phyloP scores from a whole-genome alignment of 2,329 filamentous ascomycete species.

The Colletotrichum lini region DNA sequence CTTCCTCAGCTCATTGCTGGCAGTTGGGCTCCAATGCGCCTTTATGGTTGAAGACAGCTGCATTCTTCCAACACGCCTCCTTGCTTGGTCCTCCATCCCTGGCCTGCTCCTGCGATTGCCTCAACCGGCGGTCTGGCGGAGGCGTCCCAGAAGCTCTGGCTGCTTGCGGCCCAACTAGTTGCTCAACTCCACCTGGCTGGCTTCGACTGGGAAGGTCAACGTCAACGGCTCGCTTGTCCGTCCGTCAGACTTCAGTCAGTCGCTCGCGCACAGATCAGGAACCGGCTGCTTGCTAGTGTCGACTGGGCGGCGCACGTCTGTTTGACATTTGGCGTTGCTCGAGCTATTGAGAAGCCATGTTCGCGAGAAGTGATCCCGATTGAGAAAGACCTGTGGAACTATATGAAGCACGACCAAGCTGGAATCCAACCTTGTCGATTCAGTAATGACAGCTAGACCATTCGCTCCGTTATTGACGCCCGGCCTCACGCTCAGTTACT shows the following conservation, averaged over 20 bases:
- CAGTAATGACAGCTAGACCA: constrained; percentile 17
- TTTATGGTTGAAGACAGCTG: constrained; percentile 2
- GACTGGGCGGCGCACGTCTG: constrained; percentile 33
- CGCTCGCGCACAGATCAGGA: constrained; percentile 35
- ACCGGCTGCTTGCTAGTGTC: constrained; percentile 18
- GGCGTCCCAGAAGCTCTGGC: constrained; percentile 2
- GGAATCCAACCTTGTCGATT: background rate
- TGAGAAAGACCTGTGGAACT: background rate
- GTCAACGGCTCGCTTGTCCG: constrained; percentile 31
- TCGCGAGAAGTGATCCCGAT: constrained; percentile 3
- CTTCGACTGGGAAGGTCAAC: background rate
- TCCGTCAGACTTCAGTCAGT: constrained; percentile 15
- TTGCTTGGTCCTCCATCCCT: constrained; percentile 7
- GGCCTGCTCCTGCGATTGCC: constrained; percentile 6
- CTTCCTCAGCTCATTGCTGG: background rate
- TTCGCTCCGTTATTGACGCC: background rate
- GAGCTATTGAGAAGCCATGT: constrained; percentile 34
- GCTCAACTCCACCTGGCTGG: background rate
- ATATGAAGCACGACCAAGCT: constrained; percentile 1
- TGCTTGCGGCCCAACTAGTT: constrained; percentile 39
- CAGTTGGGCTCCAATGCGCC: background rate
- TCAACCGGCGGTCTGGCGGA: constrained; percentile 27
- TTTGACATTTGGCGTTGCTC: constrained; percentile 32
- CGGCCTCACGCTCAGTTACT: background rate
- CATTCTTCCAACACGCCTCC: constrained; percentile 20